These are phyloP conservation scores for Homolaphlyctis polyrhiza DNA, from an alignment of 371 early-diverging fungal species.

Conservation along the genomic window DNA sequence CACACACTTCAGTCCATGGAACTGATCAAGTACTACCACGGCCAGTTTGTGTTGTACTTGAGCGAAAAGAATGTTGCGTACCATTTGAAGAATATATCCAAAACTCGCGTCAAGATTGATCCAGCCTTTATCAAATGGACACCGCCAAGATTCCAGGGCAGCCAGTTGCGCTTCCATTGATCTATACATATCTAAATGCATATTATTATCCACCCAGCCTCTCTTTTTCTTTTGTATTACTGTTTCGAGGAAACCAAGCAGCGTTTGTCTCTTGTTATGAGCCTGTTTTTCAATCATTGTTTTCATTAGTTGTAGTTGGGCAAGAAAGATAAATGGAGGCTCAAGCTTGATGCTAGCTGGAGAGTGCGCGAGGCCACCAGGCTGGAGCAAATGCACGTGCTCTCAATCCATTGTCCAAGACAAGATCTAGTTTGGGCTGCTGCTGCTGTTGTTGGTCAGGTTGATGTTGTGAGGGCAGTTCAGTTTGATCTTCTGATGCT, in stretches of 20 bases:
- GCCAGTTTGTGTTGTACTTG: conserved; percentile 87
- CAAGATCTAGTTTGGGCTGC: not conserved
- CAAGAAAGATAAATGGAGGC: no score
- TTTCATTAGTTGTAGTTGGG: no score
- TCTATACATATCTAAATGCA: not conserved
- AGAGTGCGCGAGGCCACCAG: conserved; percentile 21
- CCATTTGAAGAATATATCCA: conserved; percentile 58
- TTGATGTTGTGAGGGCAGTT: not conserved
- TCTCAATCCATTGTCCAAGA: conserved; percentile 10
- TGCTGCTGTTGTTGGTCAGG: not conserved
- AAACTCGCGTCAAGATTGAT: conserved; percentile 73
- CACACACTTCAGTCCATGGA: conserved; percentile 90
- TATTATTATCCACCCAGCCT: not conserved
- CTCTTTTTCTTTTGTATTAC: no score
- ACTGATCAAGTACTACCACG: conserved; percentile 91
- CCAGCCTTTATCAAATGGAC: conserved; percentile 54
- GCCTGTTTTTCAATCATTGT: no score
- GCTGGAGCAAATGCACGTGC: conserved; percentile 24
- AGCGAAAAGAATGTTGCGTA: conserved; percentile 84
- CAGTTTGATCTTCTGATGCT: no score
- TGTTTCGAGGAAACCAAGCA: no score
- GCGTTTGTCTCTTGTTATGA: no score
- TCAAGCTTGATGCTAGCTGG: no score
- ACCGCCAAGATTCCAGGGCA: conserved; percentile 44
- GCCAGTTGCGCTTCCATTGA: conserved; percentile 26